Conservation (phyloP, 1,284 basidiomycete genomes). For the Trichosporon faecale region DNA sequence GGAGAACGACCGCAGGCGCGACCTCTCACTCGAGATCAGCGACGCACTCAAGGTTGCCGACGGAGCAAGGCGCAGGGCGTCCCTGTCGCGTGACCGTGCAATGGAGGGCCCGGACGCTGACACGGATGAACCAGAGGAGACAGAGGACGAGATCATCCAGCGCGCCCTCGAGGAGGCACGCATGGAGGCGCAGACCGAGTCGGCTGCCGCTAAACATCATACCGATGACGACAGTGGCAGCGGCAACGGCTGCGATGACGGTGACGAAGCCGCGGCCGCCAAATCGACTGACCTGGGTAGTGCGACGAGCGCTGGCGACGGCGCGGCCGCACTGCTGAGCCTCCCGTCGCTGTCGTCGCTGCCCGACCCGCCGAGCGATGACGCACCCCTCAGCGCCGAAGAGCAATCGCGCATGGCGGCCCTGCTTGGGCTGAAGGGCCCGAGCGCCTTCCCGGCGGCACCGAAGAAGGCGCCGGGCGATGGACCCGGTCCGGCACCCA, state of each 20-base stretch:
- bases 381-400: slow-evolving; percentile 24
- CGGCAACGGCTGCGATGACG: neutral
- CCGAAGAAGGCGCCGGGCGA: slow-evolving; percentile 15
- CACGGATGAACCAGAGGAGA: slow-evolving; percentile 21
- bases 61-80: slow-evolving; percentile 18
- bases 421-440: slow-evolving; percentile 34
- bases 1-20: neutral
- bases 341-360: slow-evolving; percentile 11
- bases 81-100: neutral
- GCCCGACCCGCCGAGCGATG: slow-evolving; percentile 17
- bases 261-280: neutral
- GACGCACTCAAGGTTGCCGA: slow-evolving; percentile 17
- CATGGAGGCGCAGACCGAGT: slow-evolving; percentile 20
- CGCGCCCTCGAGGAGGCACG: slow-evolving; percentile 37
- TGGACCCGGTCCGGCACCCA: slow-evolving; percentile 19
- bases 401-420: slow-evolving; percentile 29
- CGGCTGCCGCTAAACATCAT: neutral
- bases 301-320: neutral
- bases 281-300: neutral
- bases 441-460: slow-evolving; percentile 25
- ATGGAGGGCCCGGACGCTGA: neutral
- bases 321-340: neutral
- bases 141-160: slow-evolving; percentile 37
- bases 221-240: neutral
- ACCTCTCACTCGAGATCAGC: slow-evolving; percentile 12